These are phyloP conservation scores for Diplotaxis tenuifolia DNA, from an alignment of 345 rosid species.

Conservation along the genomic window DNA sequence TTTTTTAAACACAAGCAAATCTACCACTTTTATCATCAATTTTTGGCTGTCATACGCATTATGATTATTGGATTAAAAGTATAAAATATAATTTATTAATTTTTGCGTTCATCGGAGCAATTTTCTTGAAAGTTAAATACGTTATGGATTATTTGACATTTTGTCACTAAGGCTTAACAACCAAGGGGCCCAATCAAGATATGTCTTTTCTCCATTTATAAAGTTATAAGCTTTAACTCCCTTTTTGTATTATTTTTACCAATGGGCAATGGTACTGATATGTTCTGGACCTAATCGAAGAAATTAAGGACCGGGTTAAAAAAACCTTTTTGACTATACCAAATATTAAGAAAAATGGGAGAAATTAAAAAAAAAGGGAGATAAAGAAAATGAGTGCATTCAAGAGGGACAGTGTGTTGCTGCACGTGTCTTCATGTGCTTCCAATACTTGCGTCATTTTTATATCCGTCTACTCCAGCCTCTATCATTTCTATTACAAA, in stretches of 20 bases:
- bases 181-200: constrained; percentile 24
- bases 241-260: background rate
- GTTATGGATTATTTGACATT: constrained; percentile 17
- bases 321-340: background rate
- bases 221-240: background rate
- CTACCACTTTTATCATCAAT: too few relatives aligned
- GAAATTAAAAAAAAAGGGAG: background rate
- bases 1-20: too few relatives aligned
- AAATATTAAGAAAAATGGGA: background rate
- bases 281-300: constrained; percentile 14
- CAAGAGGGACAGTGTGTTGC: constrained; percentile 31
- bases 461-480: background rate
- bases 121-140: too few relatives aligned
- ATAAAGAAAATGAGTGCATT: constrained; percentile 20
- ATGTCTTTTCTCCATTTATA: constrained; percentile 13
- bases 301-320: background rate
- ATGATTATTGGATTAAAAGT: too few relatives aligned
- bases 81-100: too few relatives aligned
- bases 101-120: background rate
- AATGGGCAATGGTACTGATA: background rate
- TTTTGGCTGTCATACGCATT: too few relatives aligned
- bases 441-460: constrained; percentile 22
- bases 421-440: constrained; percentile 38
- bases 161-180: constrained; percentile 22
- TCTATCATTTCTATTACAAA: constrained; percentile 1